A percentile compares a stretch with the other conserved stretches of the same genome.
phyloP scores from a whole-genome alignment of 441 rosid genomes.

The Viola pubescens region DNA sequence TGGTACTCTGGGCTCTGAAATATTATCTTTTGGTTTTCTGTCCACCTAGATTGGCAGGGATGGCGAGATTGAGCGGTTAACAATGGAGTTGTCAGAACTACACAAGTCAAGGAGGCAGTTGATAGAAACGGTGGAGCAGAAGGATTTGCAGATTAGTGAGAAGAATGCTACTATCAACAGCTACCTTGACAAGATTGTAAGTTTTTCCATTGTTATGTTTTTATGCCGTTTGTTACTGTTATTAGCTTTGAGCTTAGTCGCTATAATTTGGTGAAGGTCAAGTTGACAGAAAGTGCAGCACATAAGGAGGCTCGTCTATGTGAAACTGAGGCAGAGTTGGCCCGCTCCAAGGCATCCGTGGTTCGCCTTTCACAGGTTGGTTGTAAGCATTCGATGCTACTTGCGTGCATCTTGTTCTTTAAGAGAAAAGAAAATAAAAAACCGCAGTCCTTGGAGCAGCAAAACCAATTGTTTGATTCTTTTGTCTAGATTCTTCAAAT shows the following conservation, averaged over 20 bases:
- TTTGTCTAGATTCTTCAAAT: too few relatives aligned
- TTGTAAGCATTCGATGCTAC: not conserved
- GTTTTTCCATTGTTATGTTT: slow-evolving; percentile 5
- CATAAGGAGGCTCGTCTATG: slow-evolving; percentile 58
- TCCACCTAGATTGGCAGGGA: slow-evolving; percentile 63
- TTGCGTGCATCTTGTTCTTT: not conserved
- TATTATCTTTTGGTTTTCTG: not conserved
- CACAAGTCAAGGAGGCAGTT: slow-evolving; percentile 85
- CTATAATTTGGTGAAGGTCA: slow-evolving; percentile 34
- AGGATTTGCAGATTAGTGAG: slow-evolving; percentile 71
- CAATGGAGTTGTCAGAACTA: slow-evolving; percentile 56
- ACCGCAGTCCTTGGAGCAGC: too few relatives aligned
- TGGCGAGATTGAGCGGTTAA: slow-evolving; percentile 70
- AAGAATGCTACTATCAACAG: slow-evolving; percentile 58
- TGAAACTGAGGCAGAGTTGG: slow-evolving; percentile 63
- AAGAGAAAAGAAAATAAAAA: not conserved
- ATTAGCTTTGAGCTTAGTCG: not conserved
- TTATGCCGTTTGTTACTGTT: not conserved
- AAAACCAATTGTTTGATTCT: too few relatives aligned
- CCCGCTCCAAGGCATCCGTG: slow-evolving; percentile 53
- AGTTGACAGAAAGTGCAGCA: slow-evolving; percentile 54
- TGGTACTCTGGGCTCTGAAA: not conserved
- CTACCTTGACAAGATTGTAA: slow-evolving; percentile 83
- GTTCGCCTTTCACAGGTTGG: slow-evolving; percentile 75
- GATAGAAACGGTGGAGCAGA: slow-evolving; percentile 72